Evolutionary conservation across 2,329 filamentous ascomycete genomes (phyloP).

Genomic region (Gyromitra esculenta): DNA sequence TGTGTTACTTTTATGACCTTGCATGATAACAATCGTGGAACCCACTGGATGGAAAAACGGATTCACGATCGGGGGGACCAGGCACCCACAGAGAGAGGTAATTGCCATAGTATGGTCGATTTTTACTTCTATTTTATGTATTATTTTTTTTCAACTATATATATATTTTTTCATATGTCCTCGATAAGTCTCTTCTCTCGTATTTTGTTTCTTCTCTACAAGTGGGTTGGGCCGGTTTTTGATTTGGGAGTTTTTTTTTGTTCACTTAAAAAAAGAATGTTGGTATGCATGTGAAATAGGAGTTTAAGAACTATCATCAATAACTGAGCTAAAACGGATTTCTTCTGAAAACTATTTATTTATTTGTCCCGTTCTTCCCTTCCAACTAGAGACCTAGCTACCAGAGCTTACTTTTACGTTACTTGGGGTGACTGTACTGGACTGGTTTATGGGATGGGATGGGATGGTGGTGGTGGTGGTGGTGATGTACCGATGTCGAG

Average conservation of each 20-base stretch:
- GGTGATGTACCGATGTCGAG: neutral
- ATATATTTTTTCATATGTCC: conserved; percentile 15
- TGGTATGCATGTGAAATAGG: conserved; percentile 4
- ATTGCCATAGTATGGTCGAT: conserved; percentile 36
- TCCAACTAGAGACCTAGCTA: no score
- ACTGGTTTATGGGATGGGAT: no score
- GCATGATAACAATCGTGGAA: conserved; percentile 29
- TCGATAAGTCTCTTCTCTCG: neutral
- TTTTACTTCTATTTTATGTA: conserved; percentile 30
- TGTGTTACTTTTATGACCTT: conserved; percentile 34
- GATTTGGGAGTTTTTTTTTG: neutral
- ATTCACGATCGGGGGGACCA: conserved; percentile 17
- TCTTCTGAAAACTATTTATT: no score
- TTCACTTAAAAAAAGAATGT: no score
- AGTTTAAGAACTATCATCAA: conserved; percentile 7
- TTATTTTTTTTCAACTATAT: conserved; percentile 41
- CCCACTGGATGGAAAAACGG: conserved; percentile 42
- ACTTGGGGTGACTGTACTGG: no score
- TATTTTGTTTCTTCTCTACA: conserved; percentile 13
- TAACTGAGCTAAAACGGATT: no score
- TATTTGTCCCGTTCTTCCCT: no score
- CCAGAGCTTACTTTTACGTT: no score
- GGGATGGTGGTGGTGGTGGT: no score
- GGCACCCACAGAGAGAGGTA: conserved; percentile 7
- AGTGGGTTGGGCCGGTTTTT: neutral